These are phyloP conservation scores for Decorospora gaudefroyi DNA, from an alignment of 2,329 filamentous ascomycete species.

Conservation along the genomic window DNA sequence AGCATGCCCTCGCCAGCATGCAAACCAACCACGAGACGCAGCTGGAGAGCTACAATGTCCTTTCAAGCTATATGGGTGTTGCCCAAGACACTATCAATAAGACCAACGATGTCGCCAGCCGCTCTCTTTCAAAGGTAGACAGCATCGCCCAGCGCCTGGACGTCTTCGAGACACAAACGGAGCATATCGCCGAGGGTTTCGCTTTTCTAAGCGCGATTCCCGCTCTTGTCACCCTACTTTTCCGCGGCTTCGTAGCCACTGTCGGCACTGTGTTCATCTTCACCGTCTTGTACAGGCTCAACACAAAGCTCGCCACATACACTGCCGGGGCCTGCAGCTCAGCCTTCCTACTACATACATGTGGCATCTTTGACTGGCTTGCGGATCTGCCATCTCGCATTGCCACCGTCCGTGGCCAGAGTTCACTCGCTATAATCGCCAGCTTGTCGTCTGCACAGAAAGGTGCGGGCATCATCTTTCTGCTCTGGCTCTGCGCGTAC, in stretches of 20 bases:
- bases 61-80: slow-evolving; percentile 19
- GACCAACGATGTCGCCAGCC: slow-evolving; percentile 18
- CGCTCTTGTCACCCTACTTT: slow-evolving; percentile 11
- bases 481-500: slow-evolving; percentile 28
- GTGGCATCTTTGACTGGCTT: slow-evolving; percentile 22
- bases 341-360: slow-evolving; percentile 22
- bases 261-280: slow-evolving; percentile 19
- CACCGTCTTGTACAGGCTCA: slow-evolving; percentile 21
- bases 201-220: slow-evolving; percentile 30
- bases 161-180: slow-evolving; percentile 25
- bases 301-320: slow-evolving; percentile 21
- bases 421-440: neutral
- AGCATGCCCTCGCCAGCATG: slow-evolving; percentile 16
- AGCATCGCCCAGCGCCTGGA: slow-evolving; percentile 26
- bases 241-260: slow-evolving; percentile 12
- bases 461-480: slow-evolving; percentile 12
- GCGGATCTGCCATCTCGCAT: slow-evolving; percentile 1
- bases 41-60: slow-evolving; percentile 19
- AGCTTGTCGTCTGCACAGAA: slow-evolving; percentile 23
- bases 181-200: slow-evolving; percentile 28
- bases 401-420: neutral
- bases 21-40: slow-evolving; percentile 27
- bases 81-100: slow-evolving; percentile 17
- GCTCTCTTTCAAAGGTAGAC: slow-evolving; percentile 21
- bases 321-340: slow-evolving; percentile 24